Percentiles rank a stretch among this genome's conserved stretches.
Conservation (phyloP, 352 stramenopile species). For the Saprolegnia parasitica region DNA sequence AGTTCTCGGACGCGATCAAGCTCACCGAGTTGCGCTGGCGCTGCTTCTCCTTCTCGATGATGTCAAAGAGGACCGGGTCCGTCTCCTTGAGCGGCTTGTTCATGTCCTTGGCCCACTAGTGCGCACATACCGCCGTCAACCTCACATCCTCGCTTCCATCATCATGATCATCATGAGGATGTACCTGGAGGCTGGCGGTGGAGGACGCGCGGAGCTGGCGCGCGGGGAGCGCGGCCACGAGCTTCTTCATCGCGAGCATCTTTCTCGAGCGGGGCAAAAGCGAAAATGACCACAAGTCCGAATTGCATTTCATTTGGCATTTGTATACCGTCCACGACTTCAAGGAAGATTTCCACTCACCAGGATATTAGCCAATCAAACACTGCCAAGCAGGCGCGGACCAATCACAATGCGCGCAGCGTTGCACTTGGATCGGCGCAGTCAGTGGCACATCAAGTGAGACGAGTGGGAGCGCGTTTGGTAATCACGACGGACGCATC, state of each 20-base stretch:
- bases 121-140: background rate
- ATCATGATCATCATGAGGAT: background rate
- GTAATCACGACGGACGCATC: background rate
- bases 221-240: conserved; percentile 9
- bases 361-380: background rate
- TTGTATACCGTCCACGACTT: conserved; percentile 10
- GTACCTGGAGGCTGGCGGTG: conserved; percentile 25
- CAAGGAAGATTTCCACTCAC: background rate
- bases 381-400: background rate
- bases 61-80: conserved; percentile 91
- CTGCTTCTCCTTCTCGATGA: conserved; percentile 98
- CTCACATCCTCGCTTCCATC: background rate
- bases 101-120: conserved; percentile 69
- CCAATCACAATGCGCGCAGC: background rate
- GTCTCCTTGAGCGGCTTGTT: conserved; percentile 85
- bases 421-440: background rate
- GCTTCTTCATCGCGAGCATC: conserved; percentile 22
- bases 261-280: background rate
- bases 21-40: conserved; percentile 97
- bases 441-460: background rate
- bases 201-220: conserved; percentile 18
- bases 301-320: background rate
- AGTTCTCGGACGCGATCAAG: conserved; percentile 99
- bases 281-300: conserved; percentile 14
- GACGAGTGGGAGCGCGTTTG: background rate